Evolutionary conservation across 73 alveolate species (phyloP), one percentile per base, ranked within the genome.

Genomic region (Vitrella brassicaformis): DNA sequence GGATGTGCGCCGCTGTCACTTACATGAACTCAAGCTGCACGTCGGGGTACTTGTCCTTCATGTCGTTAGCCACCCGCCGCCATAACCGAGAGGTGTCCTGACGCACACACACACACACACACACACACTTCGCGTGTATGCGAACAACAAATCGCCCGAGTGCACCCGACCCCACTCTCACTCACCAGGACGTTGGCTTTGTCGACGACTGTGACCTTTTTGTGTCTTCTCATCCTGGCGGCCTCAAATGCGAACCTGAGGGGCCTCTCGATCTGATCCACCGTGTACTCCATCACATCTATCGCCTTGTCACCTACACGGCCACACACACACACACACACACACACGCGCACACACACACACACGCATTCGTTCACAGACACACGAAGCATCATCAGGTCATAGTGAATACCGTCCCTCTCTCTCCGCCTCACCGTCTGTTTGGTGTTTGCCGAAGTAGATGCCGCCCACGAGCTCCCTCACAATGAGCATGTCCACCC

Each of bases 401-500:
- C n/a, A n/a, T n/a, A n/a, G n/a, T n/a, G n/a, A n/a, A n/a, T n/a
- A n/a, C n/a, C n/a, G n/a, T n/a, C n/a, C n/a, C n/a, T n/a, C n/a
- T n/a, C n/a, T n/a, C n/a, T n/a, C n/a, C n/a, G n/a, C n/a, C n/a
- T n/a, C n/a, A n/a, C n/a, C n/a, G n/a, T 39, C 56, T 8, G 56
- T 39, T 14, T 39, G 4, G 14, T 39, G 56, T 14, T 8, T 14
- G 28, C 69, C 84, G 31, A 77, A 77, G 72, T 77, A 77, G 56
- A 77, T 77, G 9, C 84, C 84, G 47, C 84, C 84, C 47, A 77
- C 84, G 47, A 77, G 56, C 72, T 77, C 84, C n/a, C 84, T 71
- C 27, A 77, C 47, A 67, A 77, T 70, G 46, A 77, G 65, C 71
- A 77, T 77, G 73, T 77, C 84, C n/a, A 77, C 84, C 46, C 84